Evolutionary conservation across 805 yeast genomes (phyloP), one percentile per base, ranked within the genome.

Genomic region (Nakazawaea ambrosiae): DNA sequence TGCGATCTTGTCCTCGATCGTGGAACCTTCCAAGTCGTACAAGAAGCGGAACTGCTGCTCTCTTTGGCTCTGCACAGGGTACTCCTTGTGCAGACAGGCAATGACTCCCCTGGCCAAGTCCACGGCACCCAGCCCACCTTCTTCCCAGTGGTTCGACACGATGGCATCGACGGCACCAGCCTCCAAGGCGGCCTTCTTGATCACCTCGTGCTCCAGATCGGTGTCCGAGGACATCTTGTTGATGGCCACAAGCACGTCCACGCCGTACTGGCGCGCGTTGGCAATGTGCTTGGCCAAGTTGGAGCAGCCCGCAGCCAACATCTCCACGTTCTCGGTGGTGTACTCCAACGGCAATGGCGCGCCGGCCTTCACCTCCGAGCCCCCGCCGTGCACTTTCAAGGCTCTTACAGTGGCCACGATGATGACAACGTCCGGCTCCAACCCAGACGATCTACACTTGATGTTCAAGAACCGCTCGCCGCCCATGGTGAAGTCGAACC

Each of bases 401-500:
- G 97, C 97, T 56, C 97, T 73, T 3, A 90, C 92, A 24, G 97
- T 90, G 27, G 97, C 96, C 41, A 90, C 97, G 50, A 90, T 75
- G 31, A 90, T 95, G 39, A 90, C 90, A 27, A 83, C 83, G 57
- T 89, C 94, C 27, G 97, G 97, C 27, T 70, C 64, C 41, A 84
- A 70, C 4, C 96, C 96, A 27, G 94, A 82, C 15, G 95, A 73
- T 58, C 97, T 80, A 61, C 97, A 88, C 67, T 90, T 90, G 61
- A 90, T 90, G 68, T 90, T 87, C 63, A 90, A 75, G 66, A 90
- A 90, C 54, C 97, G 75, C 68, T 90, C 98, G 50, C 97, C 97
- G 48, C 98, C 98, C 97, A 90, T 90, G 34, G 97, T 90, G 70
- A 92, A 90, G 63, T 90, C 97, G 65, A 90, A 90, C 37, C 98